Base-by-base conservation (phyloP, 768 basidiomycete genomes). In the Lactifluus rugatus region DNA sequence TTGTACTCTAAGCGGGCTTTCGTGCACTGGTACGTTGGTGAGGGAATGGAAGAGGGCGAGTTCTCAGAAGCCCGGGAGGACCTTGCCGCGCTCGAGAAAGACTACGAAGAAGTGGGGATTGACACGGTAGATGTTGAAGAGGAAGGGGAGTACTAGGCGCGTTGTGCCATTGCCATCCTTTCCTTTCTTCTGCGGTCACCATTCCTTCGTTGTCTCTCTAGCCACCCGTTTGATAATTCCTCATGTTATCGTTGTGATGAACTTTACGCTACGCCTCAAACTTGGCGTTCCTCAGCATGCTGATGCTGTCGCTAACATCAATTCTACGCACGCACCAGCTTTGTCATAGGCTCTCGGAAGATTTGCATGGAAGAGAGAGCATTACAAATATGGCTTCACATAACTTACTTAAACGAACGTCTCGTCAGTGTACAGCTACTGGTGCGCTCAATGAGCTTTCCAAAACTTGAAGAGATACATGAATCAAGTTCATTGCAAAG, bases 41-140 rank as follows among this genome's bases (percentile, higher is more conserved):
- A 87, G 70, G 83, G 85, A 69, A 87, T 87, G 83, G 83, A 87
- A 71, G 84, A 87, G 80, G 95, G 95, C 71, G 95, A 99, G 76
- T 97, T 97, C 77, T 94, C 93, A 21, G 95, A 96, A 76, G 95
- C 95, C 23, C 87, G 95, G 61, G 95, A 99, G 76, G 95, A 99
- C 72, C 85, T 99, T 57, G 95, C 95, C 14, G 95, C 95, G 14
- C 84, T 99, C 52, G 95, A 97, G 79, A 96, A 93, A 73, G 92
- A 93, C 64, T 93, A 93, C 67, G 90, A 92, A 71, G 91, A 96
- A 71, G 92, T 85, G 62, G 81, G 83, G 48, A 73, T 72, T 56
- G 73, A 73, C 64, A 76, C 77, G 26, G 78, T 74, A 5, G 77
- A 79, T 48, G 74, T 59, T 25, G 77, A 81, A 70, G 81, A 81